These are phyloP conservation scores for Tylopilus subfusipes DNA, from an alignment of 768 basidiomycete species.

Conservation along the genomic window DNA sequence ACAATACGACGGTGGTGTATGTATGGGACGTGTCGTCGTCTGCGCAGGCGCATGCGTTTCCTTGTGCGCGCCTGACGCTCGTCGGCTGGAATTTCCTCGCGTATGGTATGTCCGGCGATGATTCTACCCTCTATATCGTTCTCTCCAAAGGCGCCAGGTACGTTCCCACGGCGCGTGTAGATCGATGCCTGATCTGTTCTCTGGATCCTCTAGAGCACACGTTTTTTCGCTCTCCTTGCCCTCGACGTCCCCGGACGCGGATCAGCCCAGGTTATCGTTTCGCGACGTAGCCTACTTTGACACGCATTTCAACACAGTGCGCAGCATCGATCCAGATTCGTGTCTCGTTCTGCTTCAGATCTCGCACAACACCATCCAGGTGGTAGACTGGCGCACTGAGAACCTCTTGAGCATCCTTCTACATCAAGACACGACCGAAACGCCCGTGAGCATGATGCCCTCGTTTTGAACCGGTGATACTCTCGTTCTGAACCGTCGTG, in stretches of 20 bases:
- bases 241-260: neutral
- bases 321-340: slow-evolving; percentile 32
- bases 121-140: slow-evolving; percentile 13
- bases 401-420: slow-evolving; percentile 17
- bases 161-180: neutral
- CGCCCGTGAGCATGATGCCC: slow-evolving; percentile 23
- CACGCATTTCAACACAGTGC: slow-evolving; percentile 6
- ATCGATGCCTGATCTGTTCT: neutral
- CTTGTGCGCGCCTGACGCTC: slow-evolving; percentile 4
- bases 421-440: slow-evolving; percentile 22
- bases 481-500: neutral
- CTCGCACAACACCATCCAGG: slow-evolving; percentile 27
- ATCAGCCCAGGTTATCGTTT: neutral
- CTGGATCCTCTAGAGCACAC: slow-evolving; percentile 2
- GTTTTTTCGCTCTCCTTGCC: slow-evolving; percentile 9
- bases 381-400: slow-evolving; percentile 36
- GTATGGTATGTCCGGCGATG: slow-evolving; percentile 2
- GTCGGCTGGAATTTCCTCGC: slow-evolving; percentile 3
- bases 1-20: slow-evolving; percentile 3
- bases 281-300: slow-evolving; percentile 2
- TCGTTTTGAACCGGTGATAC: neutral
- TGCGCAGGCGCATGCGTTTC: neutral
- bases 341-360: slow-evolving; percentile 31
- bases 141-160: slow-evolving; percentile 8
- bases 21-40: slow-evolving; percentile 13